These are phyloP conservation scores for Ascochyta rabiei DNA, from an alignment of 2,329 filamentous ascomycete species.

Conservation along the genomic window DNA sequence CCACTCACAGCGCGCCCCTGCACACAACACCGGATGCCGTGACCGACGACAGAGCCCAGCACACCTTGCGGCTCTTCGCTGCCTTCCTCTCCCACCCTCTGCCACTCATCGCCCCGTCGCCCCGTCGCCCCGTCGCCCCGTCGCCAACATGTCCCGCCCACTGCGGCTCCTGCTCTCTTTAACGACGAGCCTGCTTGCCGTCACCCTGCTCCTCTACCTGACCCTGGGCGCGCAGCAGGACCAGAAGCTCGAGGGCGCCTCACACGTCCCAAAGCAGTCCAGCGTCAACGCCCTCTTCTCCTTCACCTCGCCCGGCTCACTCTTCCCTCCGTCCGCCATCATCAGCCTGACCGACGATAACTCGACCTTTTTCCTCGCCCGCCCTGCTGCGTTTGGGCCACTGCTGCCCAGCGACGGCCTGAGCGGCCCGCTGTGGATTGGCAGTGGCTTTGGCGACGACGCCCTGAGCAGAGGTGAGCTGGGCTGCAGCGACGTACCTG, in stretches of 20 bases:
- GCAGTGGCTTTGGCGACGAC: conserved; percentile 88
- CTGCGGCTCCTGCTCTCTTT: conserved; percentile 50
- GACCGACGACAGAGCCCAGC: conserved; percentile 21
- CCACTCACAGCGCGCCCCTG: conserved; percentile 2
- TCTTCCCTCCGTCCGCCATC: conserved; percentile 93
- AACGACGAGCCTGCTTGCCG: conserved; percentile 50
- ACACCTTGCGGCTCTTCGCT: conserved; percentile 30
- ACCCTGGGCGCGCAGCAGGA: conserved; percentile 33
- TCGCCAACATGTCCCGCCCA: conserved; percentile 42
- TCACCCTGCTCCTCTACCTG: conserved; percentile 53
- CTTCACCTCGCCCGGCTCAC: conserved; percentile 70
- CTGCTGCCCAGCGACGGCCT: conserved; percentile 75
- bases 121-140: background rate
- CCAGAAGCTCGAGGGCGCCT: conserved; percentile 22
- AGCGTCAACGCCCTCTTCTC: conserved; percentile 53
- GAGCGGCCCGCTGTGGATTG: conserved; percentile 91
- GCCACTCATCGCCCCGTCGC: background rate
- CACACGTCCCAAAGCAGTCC: conserved; percentile 36
- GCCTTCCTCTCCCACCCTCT: conserved; percentile 1
- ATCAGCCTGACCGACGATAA: conserved; percentile 98
- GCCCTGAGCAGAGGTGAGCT: conserved; percentile 73
- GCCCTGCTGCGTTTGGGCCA: conserved; percentile 92
- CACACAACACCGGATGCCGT: conserved; percentile 14
- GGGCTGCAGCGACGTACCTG: conserved; percentile 92
- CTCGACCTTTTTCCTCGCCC: conserved; percentile 92